Conservation (phyloP, 352 stramenopile genomes). For the Thalassiosira ordinaria region DNA sequence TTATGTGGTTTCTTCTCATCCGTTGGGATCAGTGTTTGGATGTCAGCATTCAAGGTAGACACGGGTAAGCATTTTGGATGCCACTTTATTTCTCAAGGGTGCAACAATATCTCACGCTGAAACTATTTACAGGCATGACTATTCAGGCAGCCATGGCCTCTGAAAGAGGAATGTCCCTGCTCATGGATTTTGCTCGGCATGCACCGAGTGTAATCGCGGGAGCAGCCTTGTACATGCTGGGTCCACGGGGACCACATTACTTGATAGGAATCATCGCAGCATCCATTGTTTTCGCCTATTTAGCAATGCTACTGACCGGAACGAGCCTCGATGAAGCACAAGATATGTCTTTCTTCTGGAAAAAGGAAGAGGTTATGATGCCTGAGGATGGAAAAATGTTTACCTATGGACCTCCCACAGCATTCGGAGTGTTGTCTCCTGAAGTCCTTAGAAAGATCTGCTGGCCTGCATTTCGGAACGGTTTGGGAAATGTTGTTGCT, state of each 20-base stretch:
- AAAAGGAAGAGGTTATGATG: conserved; percentile 61
- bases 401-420: conserved; percentile 46
- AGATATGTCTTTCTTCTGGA: conserved; percentile 71
- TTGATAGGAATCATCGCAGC: conserved; percentile 57
- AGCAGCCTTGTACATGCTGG: conserved; percentile 61
- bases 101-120: too few relatives aligned
- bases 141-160: conserved; percentile 42
- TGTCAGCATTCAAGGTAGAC: conserved; percentile 74
- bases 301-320: conserved; percentile 51
- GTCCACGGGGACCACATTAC: conserved; percentile 66
- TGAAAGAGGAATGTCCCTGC: conserved; percentile 30
- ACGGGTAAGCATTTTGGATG: too few relatives aligned
- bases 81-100: too few relatives aligned
- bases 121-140: conserved; percentile 16
- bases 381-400: background rate
- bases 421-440: conserved; percentile 52
- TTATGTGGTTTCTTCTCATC: conserved; percentile 81
- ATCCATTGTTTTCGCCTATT: conserved; percentile 67
- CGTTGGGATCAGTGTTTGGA: conserved; percentile 75
- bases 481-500: conserved; percentile 59
- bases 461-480: conserved; percentile 69
- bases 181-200: conserved; percentile 59
- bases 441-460: conserved; percentile 52
- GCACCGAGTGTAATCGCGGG: conserved; percentile 60
- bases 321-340: conserved; percentile 58